These are phyloP conservation scores for Zarea fungicola DNA, from an alignment of 2,329 filamentous ascomycete genomes.

Conservation along the genomic window DNA sequence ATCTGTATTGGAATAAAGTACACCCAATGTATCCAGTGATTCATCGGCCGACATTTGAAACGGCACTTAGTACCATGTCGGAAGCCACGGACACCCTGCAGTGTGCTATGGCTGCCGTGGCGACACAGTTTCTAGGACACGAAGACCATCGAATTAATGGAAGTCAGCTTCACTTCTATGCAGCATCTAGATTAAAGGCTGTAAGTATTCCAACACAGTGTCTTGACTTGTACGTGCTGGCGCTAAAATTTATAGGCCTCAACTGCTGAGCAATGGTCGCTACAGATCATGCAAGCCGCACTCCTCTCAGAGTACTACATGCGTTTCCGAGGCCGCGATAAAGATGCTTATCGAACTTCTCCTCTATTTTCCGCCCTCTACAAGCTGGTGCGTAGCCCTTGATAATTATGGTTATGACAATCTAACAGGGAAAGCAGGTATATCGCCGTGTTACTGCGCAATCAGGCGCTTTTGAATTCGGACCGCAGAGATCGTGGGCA, in stretches of 20 bases:
- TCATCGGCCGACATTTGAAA: constrained; percentile 42
- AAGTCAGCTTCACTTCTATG: constrained; percentile 46
- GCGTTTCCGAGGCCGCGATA: constrained; percentile 47
- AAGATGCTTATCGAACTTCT: constrained; percentile 43
- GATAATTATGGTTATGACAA: constrained; percentile 8
- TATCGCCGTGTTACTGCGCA: neutral
- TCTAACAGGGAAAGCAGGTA: constrained; percentile 2
- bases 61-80: constrained; percentile 22
- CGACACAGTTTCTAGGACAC: constrained; percentile 44
- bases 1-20: constrained; percentile 49
- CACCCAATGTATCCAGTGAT: constrained; percentile 45
- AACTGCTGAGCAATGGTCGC: constrained; percentile 35
- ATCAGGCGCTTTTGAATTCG: neutral
- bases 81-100: constrained; percentile 39
- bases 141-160: constrained; percentile 47
- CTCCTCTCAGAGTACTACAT: constrained; percentile 51
- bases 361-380: constrained; percentile 45
- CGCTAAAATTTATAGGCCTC: constrained; percentile 33
- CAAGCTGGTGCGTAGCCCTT: constrained; percentile 44
- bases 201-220: constrained; percentile 35
- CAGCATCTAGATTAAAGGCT: constrained; percentile 43
- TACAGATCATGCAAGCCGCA: constrained; percentile 49
- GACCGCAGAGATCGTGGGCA: constrained; percentile 28
- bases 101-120: constrained; percentile 54
- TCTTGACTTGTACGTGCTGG: constrained; percentile 9